phyloP scores from a whole-genome alignment of 306 rosid species.

The Albizia julibrissin region DNA sequence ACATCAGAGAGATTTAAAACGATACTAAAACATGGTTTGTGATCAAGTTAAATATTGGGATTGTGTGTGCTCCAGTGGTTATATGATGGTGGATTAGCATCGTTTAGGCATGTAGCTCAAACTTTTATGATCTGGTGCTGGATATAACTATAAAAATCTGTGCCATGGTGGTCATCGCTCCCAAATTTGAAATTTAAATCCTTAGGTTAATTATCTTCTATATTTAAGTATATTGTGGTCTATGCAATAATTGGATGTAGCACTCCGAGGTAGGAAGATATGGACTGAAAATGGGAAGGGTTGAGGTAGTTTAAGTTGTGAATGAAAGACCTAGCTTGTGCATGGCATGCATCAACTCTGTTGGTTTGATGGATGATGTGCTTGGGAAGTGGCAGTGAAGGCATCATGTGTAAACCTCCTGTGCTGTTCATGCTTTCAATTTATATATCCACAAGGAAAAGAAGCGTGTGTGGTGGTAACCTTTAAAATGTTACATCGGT shows the following conservation, averaged over 20 bases:
- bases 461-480: constrained; percentile 52
- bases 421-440: constrained; percentile 38
- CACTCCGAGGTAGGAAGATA: constrained; percentile 28
- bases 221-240: constrained; percentile 26
- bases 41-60: constrained; percentile 27
- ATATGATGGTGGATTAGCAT: constrained; percentile 26
- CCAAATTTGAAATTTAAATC: constrained; percentile 31
- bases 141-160: constrained; percentile 13
- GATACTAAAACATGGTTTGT: constrained; percentile 20
- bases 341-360: constrained; percentile 31
- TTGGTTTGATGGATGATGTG: constrained; percentile 28
- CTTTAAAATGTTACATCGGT: constrained; percentile 48
- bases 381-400: constrained; percentile 43
- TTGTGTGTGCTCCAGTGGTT: constrained; percentile 4
- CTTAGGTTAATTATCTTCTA: constrained; percentile 36
- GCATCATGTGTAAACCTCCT: constrained; percentile 47
- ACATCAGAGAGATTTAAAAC: constrained; percentile 16
- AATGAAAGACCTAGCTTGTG: constrained; percentile 29
- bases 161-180: constrained; percentile 26
- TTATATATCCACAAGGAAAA: constrained; percentile 44
- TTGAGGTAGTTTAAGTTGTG: constrained; percentile 31
- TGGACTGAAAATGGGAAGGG: constrained; percentile 22
- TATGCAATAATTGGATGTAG: constrained; percentile 22
- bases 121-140: constrained; percentile 18
- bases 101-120: constrained; percentile 36